A percentile compares a stretch with the other conserved stretches of the same genome.
phyloP scores from a whole-genome alignment of 495 filamentous ascomycete species.

The Achaetomiella virescens region DNA sequence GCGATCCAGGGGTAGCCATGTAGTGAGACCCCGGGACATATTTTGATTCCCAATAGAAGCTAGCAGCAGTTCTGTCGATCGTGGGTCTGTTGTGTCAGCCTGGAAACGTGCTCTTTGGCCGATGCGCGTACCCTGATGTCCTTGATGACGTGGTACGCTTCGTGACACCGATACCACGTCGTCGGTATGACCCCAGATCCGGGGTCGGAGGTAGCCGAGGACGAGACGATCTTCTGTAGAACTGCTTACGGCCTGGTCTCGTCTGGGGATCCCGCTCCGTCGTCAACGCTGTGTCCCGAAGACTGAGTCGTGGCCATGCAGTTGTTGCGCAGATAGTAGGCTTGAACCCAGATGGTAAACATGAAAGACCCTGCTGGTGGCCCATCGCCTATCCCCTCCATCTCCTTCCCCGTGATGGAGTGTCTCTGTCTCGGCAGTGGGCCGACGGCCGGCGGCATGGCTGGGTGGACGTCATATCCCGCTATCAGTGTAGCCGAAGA shows the following conservation, averaged over 20 bases:
- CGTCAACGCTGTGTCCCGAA: too few relatives aligned
- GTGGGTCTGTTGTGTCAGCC: not conserved
- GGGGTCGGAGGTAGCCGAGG: not conserved
- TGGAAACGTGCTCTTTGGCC: not conserved
- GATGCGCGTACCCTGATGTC: not conserved
- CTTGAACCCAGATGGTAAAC: too few relatives aligned
- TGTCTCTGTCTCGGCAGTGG: too few relatives aligned
- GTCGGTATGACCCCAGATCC: not conserved
- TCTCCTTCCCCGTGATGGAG: too few relatives aligned
- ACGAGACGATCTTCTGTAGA: not conserved
- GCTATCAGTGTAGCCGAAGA: too few relatives aligned
- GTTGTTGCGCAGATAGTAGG: too few relatives aligned
- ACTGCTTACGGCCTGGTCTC: not conserved
- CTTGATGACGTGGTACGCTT: not conserved
- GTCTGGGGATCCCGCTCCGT: too few relatives aligned
- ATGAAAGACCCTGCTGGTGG: too few relatives aligned
- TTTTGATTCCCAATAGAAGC: not conserved
- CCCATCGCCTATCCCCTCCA: too few relatives aligned
- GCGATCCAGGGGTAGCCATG: not conserved
- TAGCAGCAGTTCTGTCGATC: not conserved
- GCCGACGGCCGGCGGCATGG: too few relatives aligned
- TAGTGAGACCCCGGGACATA: not conserved
- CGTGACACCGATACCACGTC: not conserved
- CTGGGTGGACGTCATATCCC: too few relatives aligned
- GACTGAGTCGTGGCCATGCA: too few relatives aligned